Evolutionary conservation across 805 yeast genomes (phyloP).

Genomic region (Metschnikowia sp.): DNA sequence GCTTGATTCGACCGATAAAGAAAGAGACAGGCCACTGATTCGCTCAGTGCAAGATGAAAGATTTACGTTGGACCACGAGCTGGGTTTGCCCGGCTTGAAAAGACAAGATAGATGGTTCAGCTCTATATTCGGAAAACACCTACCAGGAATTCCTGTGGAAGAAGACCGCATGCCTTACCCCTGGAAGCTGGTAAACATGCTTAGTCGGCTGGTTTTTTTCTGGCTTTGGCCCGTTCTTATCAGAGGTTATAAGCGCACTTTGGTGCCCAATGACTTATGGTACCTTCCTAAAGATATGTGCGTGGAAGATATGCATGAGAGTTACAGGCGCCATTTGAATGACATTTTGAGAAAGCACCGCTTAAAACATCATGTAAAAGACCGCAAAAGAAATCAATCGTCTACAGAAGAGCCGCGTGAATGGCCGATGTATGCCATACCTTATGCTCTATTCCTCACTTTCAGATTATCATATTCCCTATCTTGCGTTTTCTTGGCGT

Average conservation of each 20-base stretch:
- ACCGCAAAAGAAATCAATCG: neutral
- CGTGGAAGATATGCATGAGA: conserved; percentile 33
- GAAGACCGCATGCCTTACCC: conserved; percentile 53
- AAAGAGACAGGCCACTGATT: too few relatives aligned
- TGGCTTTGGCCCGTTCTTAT: conserved; percentile 40
- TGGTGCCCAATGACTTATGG: conserved; percentile 38
- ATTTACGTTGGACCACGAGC: too few relatives aligned
- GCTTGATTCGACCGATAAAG: too few relatives aligned
- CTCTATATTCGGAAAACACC: conserved; percentile 42
- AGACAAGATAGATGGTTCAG: conserved; percentile 52
- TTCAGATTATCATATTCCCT: conserved; percentile 43
- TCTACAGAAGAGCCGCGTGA: neutral
- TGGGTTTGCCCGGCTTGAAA: neutral
- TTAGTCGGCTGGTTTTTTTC: conserved; percentile 39
- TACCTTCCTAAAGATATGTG: conserved; percentile 33
- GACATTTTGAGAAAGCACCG: conserved; percentile 19
- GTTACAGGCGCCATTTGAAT: conserved; percentile 25
- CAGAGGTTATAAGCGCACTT: conserved; percentile 40
- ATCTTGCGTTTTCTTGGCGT: conserved; percentile 39
- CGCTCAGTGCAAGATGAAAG: too few relatives aligned
- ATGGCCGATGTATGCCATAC: conserved; percentile 40
- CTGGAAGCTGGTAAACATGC: conserved; percentile 26
- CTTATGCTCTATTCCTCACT: conserved; percentile 47
- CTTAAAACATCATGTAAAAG: conserved; percentile 18
- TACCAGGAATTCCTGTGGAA: conserved; percentile 48